Evolutionary conservation across 2,329 filamentous ascomycete genomes (phyloP), one percentile per base, ranked within the genome.

Genomic region (Talaromyces sp.): DNA sequence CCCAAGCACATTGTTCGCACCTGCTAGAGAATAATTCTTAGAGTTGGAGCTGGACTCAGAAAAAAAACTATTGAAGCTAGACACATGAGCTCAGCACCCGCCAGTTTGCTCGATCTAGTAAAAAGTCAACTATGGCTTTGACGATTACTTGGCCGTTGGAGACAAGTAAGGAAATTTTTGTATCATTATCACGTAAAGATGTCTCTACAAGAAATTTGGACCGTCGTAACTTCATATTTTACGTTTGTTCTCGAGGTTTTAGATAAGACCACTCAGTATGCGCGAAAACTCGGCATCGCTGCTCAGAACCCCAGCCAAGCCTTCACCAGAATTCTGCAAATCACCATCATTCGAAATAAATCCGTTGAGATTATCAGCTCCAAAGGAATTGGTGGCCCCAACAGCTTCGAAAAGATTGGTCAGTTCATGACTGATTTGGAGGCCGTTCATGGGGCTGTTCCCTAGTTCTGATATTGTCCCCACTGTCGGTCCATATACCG

Each of bases 381-480:
- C 73, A 68, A 80, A 79, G 41, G 75, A 78, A 19, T 76, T 74
- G 67, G 82, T 84, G 0, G 82, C 84, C 0, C 86, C 87, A 3
- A 86, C 86, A 43, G 86, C 85, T 70, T 89, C 87, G 65, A 89
- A 89, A 54, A 89, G 72, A 67, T 82, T 86, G 3, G 86, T 88
- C 59, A 89, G 74, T 72, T 89, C 87, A 67, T 86, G 79, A 66
- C 80, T 83, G 76, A 84, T 86, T 62, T 87, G 86, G 72, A 88
- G 83, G 9, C 83, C 83, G 69, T 88, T 85, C 59, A 82, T 70
- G 3, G 86, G 86, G 68, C 82, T 86, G 45, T 81, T 85, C 27
- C 83, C 84, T 13, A 83, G 71, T 43, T 81, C 79, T 31, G 64
- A 62, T 13, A 62, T 72, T 70, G 6, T 70, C 66, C 24, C 76